Evolutionary conservation across 2,329 filamentous ascomycete genomes (phyloP), one percentile per base, ranked within the genome.

Genomic region (Fusarium sterilihyphosum): DNA sequence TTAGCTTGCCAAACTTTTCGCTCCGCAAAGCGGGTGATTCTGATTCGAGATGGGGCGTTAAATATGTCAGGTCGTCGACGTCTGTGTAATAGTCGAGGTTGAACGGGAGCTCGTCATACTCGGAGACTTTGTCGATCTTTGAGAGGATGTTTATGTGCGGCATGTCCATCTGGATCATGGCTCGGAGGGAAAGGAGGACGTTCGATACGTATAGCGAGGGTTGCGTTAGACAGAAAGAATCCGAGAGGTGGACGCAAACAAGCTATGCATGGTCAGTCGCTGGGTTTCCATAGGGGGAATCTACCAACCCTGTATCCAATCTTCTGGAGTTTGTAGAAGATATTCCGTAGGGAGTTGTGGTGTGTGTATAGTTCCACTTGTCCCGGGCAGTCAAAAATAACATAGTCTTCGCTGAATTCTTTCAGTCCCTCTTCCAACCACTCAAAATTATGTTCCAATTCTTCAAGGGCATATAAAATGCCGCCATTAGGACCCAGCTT

Each of bases 361-460:
- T 98, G 96, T 52, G 96, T 98, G 80, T 98, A 98, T 11, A 99
- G 89, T 84, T 99, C 96, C 56, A 98, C 96, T 82, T 99, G 96
- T 2, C 96, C 96, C 0, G 96, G 96, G 76, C 96, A 98, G 84
- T 99, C 96, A 74, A 99, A 98, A 17, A 99, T 84, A 65, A 99
- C 85, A 80, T 98, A 99, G 77, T 98, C 95, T 74, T 98, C 94
- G 84, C 89, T 92, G 46, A 98, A 87, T 79, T 92, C 89, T 76
- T 93, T 93, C 75, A 99, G 82, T 6, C 93, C 92, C 59, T 94
- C 88, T 79, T 95, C 93, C 20, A 99, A 84, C 95, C 95, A 99
- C 74, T 97, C 95, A 73, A 96, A 91, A 81, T 98, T 98, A 78
- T 96, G 89, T 81, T 99, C 96, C 47, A 99, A 86, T 84, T 98